A percentile compares a stretch with the other conserved stretches of the same genome.
Evolutionary conservation across 768 basidiomycete genomes (phyloP).

Genomic region (Dioszegia aurantiaca): DNA sequence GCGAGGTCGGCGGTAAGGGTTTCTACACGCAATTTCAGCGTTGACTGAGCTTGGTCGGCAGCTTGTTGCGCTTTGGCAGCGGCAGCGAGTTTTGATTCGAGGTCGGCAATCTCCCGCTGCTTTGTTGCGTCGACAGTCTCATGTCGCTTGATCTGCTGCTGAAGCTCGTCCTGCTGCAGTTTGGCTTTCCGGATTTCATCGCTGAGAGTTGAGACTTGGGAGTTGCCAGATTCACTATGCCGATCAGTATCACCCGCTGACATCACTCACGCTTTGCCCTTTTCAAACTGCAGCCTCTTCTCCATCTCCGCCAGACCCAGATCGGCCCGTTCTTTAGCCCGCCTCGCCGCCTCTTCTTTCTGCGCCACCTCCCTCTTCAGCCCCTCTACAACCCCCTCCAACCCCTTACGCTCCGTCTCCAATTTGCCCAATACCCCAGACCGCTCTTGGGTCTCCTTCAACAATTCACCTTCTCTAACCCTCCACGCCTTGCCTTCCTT

Average conservation of each 20-base stretch:
- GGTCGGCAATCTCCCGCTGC: conserved; percentile 32
- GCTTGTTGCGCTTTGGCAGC: conserved; percentile 25
- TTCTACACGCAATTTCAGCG: conserved; percentile 30
- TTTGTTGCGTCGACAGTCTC: conserved; percentile 67
- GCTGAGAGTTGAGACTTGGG: conserved; percentile 58
- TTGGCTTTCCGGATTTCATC: conserved; percentile 68
- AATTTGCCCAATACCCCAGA: conserved; percentile 63
- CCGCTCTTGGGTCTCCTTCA: conserved; percentile 60
- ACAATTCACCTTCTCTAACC: conserved; percentile 64
- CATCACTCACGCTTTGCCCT: conserved; percentile 61
- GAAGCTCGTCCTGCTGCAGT: conserved; percentile 72
- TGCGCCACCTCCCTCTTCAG: conserved; percentile 66
- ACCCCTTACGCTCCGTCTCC: conserved; percentile 61
- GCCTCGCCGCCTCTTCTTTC: conserved; percentile 73
- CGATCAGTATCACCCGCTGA: conserved; percentile 5
- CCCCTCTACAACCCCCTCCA: conserved; percentile 67
- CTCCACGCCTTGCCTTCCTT: conserved; percentile 68
- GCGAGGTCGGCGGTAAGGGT: conserved; percentile 58
- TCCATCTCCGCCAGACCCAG: conserved; percentile 65
- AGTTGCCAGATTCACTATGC: conserved; percentile 63
- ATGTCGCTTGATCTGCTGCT: conserved; percentile 74
- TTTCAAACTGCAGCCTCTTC: conserved; percentile 65
- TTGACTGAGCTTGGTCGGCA: conserved; percentile 25
- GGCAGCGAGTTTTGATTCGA: conserved; percentile 18
- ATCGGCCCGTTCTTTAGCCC: conserved; percentile 74